phyloP scores from a whole-genome alignment of 768 basidiomycete genomes.

The Lentinula sp. region DNA sequence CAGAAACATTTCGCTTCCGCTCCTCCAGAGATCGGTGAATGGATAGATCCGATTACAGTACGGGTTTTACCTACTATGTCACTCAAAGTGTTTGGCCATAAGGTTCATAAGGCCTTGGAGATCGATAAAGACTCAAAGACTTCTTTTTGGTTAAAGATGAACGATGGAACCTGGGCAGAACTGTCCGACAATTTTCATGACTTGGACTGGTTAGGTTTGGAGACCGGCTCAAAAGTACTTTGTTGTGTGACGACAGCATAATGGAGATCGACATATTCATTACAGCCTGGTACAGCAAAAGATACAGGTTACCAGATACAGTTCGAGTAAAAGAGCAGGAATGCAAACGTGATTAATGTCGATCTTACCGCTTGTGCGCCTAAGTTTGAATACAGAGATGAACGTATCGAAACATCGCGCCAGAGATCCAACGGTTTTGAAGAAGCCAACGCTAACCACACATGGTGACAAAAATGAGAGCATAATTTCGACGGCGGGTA shows the following conservation, averaged over 20 bases:
- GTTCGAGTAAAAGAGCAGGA: no score
- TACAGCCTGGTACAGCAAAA: no score
- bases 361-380: background rate
- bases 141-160: constrained; percentile 52
- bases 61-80: constrained; percentile 68
- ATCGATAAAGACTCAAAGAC: constrained; percentile 27
- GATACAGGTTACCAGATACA: background rate
- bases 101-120: constrained; percentile 48
- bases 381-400: background rate
- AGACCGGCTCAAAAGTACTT: constrained; percentile 33
- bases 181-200: constrained; percentile 47
- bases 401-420: background rate
- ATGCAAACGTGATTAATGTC: no score
- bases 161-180: constrained; percentile 37
- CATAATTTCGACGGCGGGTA: background rate
- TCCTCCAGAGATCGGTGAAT: constrained; percentile 11
- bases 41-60: constrained; percentile 23
- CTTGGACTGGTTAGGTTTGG: constrained; percentile 70
- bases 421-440: background rate
- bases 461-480: background rate
- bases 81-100: constrained; percentile 56
- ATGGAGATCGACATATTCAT: background rate
- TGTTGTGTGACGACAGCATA: constrained; percentile 17
- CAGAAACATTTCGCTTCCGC: constrained; percentile 5
- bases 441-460: background rate